These are phyloP conservation scores for Linderniella brevidens DNA, from an alignment of 257 asterid species.

Conservation along the genomic window DNA sequence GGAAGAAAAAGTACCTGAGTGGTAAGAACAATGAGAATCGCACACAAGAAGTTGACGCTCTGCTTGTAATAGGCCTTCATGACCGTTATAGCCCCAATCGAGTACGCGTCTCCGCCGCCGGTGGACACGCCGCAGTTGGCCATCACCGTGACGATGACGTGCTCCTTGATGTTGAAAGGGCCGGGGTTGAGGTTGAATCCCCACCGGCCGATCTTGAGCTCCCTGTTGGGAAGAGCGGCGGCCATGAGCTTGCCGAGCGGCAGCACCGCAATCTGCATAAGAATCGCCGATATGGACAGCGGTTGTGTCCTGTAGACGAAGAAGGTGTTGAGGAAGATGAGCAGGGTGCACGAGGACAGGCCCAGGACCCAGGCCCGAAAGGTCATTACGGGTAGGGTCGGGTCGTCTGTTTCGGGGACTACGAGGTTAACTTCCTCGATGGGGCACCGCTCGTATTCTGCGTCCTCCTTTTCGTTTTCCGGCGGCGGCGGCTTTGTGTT, in stretches of 20 bases:
- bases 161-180: constrained; percentile 85
- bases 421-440: constrained; percentile 98
- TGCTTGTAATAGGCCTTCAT: constrained; percentile 93
- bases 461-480: no score
- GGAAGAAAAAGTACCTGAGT: constrained; percentile 52
- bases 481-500: no score
- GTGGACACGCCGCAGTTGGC: constrained; percentile 94
- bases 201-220: constrained; percentile 45
- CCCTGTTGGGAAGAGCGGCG: constrained; percentile 45
- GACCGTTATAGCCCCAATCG: constrained; percentile 92
- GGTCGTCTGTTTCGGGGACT: constrained; percentile 96
- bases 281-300: constrained; percentile 60
- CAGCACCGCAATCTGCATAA: constrained; percentile 78
- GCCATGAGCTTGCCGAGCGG: constrained; percentile 91
- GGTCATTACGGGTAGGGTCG: constrained; percentile 79
- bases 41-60: constrained; percentile 54
- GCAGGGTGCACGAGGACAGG: constrained; percentile 40
- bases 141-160: constrained; percentile 79
- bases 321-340: constrained; percentile 23
- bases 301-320: background rate
- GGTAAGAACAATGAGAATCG: constrained; percentile 68
- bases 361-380: constrained; percentile 95
- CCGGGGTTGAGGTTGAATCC: constrained; percentile 76
- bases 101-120: constrained; percentile 98
- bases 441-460: constrained; percentile 28